Base-by-base conservation (phyloP, 1,139 yeast species). In the Saccharomyces hybrid region DNA sequence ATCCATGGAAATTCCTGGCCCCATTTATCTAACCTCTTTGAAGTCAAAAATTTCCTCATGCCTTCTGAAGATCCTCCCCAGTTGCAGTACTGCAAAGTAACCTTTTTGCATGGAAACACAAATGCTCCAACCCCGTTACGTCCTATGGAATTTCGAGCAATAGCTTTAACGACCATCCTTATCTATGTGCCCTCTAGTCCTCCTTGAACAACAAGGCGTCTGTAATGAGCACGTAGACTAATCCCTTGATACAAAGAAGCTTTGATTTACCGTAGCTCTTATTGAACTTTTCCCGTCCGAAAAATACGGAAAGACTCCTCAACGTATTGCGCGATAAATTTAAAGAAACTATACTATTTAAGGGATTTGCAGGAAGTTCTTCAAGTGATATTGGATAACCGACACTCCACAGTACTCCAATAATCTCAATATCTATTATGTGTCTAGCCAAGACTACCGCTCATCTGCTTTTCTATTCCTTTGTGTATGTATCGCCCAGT, bases 41-140 rank as follows among this genome's bases (percentile, higher is more conserved):
- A 72, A 48, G 78, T 73, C 55, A 93, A 73, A 60, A 88, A 80
- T 55, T 86, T 83, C 61, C 80, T 67, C 55, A 89, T 79, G 4
- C 97, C 97, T 53, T 77, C 77, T 0, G 98, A 91, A 4, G 96
- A 87, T 23, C 98, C 99, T 51, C 97, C 98, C 86, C 95, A 86
- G 76, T 90, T 88, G 74, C 96, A 88, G 73, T 84, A 90, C 58
- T 87, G 84, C 53, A 91, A 71, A 11, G 84, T 80, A 57, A 90
- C 77, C 65, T 79, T 81, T 64, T 81, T 81, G 74, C 96, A 89
- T 53, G 73, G 69, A 26, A 62, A 59, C 13, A 89, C 80, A 66
- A 80, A 89, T 0, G 95, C 82, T 5, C 95, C 95, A 27, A 88
- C 77, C 46, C 96, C 97, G 66, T 90, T 90, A 58, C 90, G 79